Conservation (phyloP, 2,329 filamentous ascomycete species). For the Cryphonectria naterciae region DNA sequence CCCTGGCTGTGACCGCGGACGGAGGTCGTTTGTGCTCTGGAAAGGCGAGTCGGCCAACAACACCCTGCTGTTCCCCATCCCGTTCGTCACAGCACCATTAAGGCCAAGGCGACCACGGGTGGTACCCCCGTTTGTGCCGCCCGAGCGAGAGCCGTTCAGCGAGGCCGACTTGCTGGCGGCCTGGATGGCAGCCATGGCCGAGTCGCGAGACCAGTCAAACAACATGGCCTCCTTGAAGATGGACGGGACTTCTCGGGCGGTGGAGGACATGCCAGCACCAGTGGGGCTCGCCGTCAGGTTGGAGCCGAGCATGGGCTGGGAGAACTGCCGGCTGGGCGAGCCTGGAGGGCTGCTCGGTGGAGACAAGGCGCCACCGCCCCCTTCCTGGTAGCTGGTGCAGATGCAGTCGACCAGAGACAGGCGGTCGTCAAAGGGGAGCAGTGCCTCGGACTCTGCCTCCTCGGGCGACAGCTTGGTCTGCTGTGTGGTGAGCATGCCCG, state of each 20-base stretch:
- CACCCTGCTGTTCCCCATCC: conserved; percentile 40
- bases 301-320: conserved; percentile 63
- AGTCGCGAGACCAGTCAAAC: conserved; percentile 78
- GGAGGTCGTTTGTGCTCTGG: conserved; percentile 54
- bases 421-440: conserved; percentile 77
- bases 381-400: conserved; percentile 69
- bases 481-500: conserved; percentile 48
- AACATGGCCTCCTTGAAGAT: conserved; percentile 76
- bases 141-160: conserved; percentile 73
- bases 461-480: conserved; percentile 53
- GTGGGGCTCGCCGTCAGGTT: conserved; percentile 44
- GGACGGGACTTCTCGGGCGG: conserved; percentile 63
- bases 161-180: conserved; percentile 74
- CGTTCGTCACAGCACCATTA: conserved; percentile 50
- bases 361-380: conserved; percentile 49
- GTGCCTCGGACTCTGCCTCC: conserved; percentile 63
- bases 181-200: conserved; percentile 69
- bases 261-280: conserved; percentile 33
- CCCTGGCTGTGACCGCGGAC: conserved; percentile 51
- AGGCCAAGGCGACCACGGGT: conserved; percentile 62
- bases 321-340: conserved; percentile 69
- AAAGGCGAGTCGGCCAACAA: conserved; percentile 49
- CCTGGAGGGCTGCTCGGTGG: conserved; percentile 71
- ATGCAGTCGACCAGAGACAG: conserved; percentile 74
- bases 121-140: conserved; percentile 60